Evolutionary conservation across 192 early-diverging fungal species (phyloP), one percentile per base, ranked within the genome.

Genomic region (Podila horticola): DNA sequence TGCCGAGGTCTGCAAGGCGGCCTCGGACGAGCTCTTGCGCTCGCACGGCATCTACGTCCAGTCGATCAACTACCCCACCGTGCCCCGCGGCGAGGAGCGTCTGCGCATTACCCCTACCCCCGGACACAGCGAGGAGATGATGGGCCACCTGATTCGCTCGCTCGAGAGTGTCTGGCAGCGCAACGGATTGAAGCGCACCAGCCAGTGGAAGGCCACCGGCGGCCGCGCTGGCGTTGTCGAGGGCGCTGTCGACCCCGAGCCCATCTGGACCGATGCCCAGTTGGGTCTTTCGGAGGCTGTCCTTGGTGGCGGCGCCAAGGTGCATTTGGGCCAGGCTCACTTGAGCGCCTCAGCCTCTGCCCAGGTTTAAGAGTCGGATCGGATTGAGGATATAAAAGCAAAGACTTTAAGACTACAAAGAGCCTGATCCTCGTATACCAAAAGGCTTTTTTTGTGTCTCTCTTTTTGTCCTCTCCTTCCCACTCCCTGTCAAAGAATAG

Each of bases 11-110:
- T 94, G 94, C 81, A 99, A 98, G 86, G 89, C 89, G 12, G 95
- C 97, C 36, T 95, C 94, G 31, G 98, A 99, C 84, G 93, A 97
- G 88, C 86, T 99, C 59, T 85, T 99, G 45, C 83, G 79, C 85
- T 91, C 95, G 71, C 94, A 96, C 87, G 89, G 89, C 67, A 98
- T 99, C 81, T 99, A 99, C 84, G 98, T 98, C 50, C 98, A 99
- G 88, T 91, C 89, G 82, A 99, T 99, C 90, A 99, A 99, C 88
- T 99, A 95, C 85, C 98, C 98, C 30, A 99, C 98, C 30, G 97
- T 99, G 15, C 84, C 94, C 58, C 89, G 90, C 8, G 98, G 98
- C 55, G 94, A 99, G 86, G 98, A 99, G 86, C 91, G 98, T 60
- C 92, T 99, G 67, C 92, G 98, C 38, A 98, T 99, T 86, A 99